A percentile compares a stretch with the other conserved stretches of the same genome.
Conservation (phyloP, 306 rosid genomes). For the Gynostemma pentaphyllum region DNA sequence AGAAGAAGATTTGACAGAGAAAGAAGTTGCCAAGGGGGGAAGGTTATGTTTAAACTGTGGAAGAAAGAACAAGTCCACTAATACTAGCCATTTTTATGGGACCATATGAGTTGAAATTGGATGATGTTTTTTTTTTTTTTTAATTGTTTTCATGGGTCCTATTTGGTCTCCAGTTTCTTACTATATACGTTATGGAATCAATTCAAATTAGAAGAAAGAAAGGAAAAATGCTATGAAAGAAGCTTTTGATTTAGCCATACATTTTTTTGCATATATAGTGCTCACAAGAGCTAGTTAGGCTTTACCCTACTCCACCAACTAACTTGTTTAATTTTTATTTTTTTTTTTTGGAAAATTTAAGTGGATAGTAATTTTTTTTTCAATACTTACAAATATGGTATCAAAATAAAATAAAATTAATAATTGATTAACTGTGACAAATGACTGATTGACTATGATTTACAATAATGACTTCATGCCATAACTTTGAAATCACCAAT, state of each 20-base stretch:
- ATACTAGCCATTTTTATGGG: neutral
- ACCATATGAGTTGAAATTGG: neutral
- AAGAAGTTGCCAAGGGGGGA: too few species aligned
- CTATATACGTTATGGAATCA: constrained; percentile 10
- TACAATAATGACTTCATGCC: too few species aligned
- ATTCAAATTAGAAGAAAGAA: constrained; percentile 7
- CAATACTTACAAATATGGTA: too few species aligned
- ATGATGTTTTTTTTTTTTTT: too few species aligned
- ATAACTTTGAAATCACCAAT: too few species aligned
- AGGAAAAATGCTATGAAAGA: neutral
- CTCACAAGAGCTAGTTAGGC: too few species aligned
- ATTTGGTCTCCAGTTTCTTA: constrained; percentile 17
- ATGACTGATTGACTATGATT: too few species aligned
- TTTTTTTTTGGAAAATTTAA: too few species aligned
- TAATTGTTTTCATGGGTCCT: constrained; percentile 31
- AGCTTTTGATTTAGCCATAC: neutral
- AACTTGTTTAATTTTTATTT: neutral
- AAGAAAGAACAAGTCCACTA: neutral
- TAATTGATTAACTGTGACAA: too few species aligned
- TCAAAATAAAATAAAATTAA: too few species aligned
- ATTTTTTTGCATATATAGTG: neutral
- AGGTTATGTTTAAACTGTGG: too few species aligned
- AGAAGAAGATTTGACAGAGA: constrained; percentile 8
- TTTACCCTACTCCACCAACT: neutral
- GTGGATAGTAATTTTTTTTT: too few species aligned